Evolutionary conservation across 148 eudicot species (phyloP).

Genomic region (Vaccinium myrtillus): DNA sequence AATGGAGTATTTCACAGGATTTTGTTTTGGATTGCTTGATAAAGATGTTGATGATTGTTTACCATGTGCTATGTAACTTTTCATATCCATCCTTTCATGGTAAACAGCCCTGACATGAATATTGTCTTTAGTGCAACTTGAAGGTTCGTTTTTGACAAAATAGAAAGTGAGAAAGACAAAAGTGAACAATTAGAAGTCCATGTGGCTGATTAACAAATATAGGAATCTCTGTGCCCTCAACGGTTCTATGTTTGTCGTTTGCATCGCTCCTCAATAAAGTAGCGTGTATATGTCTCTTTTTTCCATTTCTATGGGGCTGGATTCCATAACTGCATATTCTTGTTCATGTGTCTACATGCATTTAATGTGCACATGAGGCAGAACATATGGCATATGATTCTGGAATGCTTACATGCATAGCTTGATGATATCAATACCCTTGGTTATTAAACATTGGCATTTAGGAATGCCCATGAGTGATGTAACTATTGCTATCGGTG

Average conservation of each 20-base stretch:
- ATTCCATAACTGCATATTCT: neutral
- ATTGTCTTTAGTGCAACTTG: neutral
- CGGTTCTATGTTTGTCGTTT: neutral
- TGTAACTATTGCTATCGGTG: neutral
- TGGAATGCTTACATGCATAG: neutral
- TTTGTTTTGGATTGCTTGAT: neutral
- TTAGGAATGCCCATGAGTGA: neutral
- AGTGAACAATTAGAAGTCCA: neutral
- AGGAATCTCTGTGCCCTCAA: neutral
- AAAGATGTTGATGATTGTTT: neutral
- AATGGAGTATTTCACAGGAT: neutral
- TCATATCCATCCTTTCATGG: neutral
- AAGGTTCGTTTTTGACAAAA: neutral
- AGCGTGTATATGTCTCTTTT: neutral
- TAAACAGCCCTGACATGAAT: neutral
- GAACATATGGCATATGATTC: neutral
- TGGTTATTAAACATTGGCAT: neutral
- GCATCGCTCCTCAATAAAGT: neutral
- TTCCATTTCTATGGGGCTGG: neutral
- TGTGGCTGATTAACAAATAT: neutral
- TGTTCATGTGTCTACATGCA: neutral
- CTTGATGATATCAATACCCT: neutral
- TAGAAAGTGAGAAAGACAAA: neutral
- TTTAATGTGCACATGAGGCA: neutral
- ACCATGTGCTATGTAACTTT: neutral